Conservation (phyloP, 306 rosid genomes). For the Senna tora region DNA sequence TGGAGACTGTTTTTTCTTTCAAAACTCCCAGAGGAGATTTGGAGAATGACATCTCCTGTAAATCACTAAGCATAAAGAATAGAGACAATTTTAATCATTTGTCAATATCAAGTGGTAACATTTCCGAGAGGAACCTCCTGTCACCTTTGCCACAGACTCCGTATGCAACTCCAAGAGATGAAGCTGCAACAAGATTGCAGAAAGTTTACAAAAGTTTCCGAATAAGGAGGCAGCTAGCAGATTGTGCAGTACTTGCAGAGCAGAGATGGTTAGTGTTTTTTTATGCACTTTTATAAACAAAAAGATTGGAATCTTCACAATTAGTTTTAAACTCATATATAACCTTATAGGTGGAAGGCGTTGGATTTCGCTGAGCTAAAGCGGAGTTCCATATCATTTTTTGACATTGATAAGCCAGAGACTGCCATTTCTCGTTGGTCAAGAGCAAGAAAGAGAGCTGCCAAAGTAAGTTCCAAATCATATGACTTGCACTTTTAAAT, state of each 20-base stretch:
- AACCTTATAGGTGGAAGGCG: slow-evolving; percentile 77
- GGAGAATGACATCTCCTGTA: slow-evolving; percentile 41
- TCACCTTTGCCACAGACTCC: slow-evolving; percentile 34
- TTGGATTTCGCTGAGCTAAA: slow-evolving; percentile 87
- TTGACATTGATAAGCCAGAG: slow-evolving; percentile 79
- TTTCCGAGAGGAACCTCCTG: slow-evolving; percentile 29
- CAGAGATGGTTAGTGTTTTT: slow-evolving; percentile 72
- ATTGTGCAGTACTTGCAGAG: slow-evolving; percentile 82
- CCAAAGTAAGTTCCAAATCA: slow-evolving; percentile 55
- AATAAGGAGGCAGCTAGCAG: slow-evolving; percentile 76
- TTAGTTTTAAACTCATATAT: neutral
- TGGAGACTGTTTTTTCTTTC: slow-evolving; percentile 36
- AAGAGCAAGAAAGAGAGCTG: slow-evolving; percentile 82
- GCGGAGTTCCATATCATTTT: slow-evolving; percentile 77
- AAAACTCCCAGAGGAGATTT: slow-evolving; percentile 37
- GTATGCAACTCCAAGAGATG: slow-evolving; percentile 27
- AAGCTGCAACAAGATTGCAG: slow-evolving; percentile 79
- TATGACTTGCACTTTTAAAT: neutral
- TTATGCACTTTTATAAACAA: neutral
- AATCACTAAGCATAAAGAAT: slow-evolving; percentile 33
- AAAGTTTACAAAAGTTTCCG: slow-evolving; percentile 90
- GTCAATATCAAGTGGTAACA: slow-evolving; percentile 17
- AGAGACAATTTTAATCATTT: slow-evolving; percentile 25
- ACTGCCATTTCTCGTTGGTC: slow-evolving; percentile 85
- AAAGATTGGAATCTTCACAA: neutral